Evolutionary conservation across 2,329 filamentous ascomycete genomes (phyloP).

Genomic region (Dactylellina parvicollis): DNA sequence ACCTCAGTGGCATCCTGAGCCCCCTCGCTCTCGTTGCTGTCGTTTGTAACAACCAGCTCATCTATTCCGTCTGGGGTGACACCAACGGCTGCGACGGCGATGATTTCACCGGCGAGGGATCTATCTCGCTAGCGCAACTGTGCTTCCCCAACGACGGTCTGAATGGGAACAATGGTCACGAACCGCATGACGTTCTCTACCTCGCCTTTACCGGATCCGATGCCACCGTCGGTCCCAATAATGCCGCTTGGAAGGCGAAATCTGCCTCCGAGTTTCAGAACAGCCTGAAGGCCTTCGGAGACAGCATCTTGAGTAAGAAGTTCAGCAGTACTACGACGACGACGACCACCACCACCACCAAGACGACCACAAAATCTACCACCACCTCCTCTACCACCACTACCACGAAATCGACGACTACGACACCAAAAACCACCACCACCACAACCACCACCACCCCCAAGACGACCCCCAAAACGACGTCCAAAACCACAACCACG

Average conservation of each 20-base stretch:
- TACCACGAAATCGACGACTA: neutral
- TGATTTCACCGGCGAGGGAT: constrained; percentile 67
- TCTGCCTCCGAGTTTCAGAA: constrained; percentile 66
- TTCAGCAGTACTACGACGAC: constrained; percentile 25
- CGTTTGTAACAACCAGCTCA: constrained; percentile 66
- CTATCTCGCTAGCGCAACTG: constrained; percentile 68
- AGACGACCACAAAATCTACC: neutral
- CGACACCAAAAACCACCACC: neutral
- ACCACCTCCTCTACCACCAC: neutral
- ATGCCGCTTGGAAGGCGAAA: constrained; percentile 68
- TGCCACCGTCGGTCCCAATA: constrained; percentile 68
- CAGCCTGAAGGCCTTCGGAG: constrained; percentile 67
- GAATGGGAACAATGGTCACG: constrained; percentile 69
- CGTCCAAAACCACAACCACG: neutral
- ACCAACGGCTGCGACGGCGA: constrained; percentile 66
- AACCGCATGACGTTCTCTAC: constrained; percentile 70
- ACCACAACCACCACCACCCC: constrained; percentile 1
- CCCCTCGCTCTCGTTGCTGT: constrained; percentile 69
- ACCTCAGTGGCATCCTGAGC: constrained; percentile 63
- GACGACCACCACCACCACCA: neutral
- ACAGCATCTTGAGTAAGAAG: constrained; percentile 64
- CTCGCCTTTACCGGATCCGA: constrained; percentile 69
- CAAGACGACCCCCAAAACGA: neutral
- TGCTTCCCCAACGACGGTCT: constrained; percentile 68
- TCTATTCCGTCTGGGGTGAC: constrained; percentile 72